Base-by-base conservation (phyloP, 257 asterid species). In the Solanum chmielewskii region DNA sequence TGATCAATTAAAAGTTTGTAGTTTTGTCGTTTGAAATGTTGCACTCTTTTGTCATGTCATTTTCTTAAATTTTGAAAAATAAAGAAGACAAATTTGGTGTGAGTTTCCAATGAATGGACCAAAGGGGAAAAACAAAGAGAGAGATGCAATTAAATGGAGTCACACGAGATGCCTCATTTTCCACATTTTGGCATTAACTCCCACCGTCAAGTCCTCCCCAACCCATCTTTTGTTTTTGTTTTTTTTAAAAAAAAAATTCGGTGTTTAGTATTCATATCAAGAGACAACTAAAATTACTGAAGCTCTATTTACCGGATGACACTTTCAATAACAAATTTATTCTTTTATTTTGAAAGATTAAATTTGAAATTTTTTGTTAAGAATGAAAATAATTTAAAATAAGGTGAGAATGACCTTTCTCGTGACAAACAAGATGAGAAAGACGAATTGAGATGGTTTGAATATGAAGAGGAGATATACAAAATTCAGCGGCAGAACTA, bases 151-250 rank as follows among this genome's bases (percentile, higher is more conserved):
- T 80, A 80, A 80, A 47, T 47, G 27, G 60, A 77, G 11, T 80
- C 86, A 69, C 87, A 33, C 56, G 76, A 88, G 66, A 85, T 25
- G 83, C 78, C 68, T 85, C 84, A 69, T 66, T 77, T 29, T 16
- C 68, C 83, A 68, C 33, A 66, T 41, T 25, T 69, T 47, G 42
- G 66, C 84, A 78, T 45, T 78, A 45, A 78, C 25, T 45, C 47
- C 27, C 66, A 78, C 64, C 27, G 84, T 47, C 83, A 76, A 76
- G n/a, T 13, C 37, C 83, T 21, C 4, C 83, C 37, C 83, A 44
- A 77, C 56, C 20, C 21, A 41, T 41, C 35, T 35, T 41, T 41
- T 76, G n/a, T 7, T 42, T 25, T n/a, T n/a, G n/a, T n/a, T n/a
- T n/a, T n/a, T n/a, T n/a, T n/a, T n/a, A n/a, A n/a, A n/a, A n/a